Evolutionary conservation across 768 basidiomycete genomes (phyloP).

Genomic region (Termitomyces sp.): DNA sequence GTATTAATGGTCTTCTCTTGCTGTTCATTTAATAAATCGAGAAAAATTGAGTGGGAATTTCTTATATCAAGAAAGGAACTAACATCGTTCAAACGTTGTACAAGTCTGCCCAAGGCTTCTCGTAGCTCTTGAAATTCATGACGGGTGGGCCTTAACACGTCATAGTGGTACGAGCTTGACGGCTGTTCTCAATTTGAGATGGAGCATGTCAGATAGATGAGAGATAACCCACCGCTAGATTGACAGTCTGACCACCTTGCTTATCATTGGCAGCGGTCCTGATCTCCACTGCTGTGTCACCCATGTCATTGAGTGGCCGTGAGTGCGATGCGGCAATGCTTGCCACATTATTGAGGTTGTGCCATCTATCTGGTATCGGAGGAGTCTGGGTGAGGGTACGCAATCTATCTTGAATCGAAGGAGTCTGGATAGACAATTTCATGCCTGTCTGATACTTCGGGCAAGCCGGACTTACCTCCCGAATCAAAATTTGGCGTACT

Average conservation of each 20-base stretch:
- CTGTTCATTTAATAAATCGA: conserved; percentile 81
- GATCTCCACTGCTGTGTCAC: conserved; percentile 84
- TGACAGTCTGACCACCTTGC: conserved; percentile 80
- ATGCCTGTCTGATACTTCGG: not conserved
- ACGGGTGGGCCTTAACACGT: conserved; percentile 84
- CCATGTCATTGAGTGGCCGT: conserved; percentile 70
- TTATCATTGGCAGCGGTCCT: conserved; percentile 83
- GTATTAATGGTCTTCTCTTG: conserved; percentile 84
- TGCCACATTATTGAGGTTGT: conserved; percentile 60
- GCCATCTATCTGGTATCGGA: no score
- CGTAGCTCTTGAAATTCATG: conserved; percentile 94
- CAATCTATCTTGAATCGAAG: conserved; percentile 67
- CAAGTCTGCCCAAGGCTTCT: conserved; percentile 86
- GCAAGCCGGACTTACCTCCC: conserved; percentile 33
- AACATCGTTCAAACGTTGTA: conserved; percentile 94
- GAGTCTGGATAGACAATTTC: conserved; percentile 42
- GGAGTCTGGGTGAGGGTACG: conserved; percentile 62
- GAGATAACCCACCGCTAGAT: conserved; percentile 59
- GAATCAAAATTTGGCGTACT: conserved; percentile 66
- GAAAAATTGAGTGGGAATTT: not conserved
- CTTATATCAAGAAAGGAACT: conserved; percentile 15
- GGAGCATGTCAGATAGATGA: not conserved
- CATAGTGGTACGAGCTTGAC: conserved; percentile 84
- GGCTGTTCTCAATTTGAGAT: conserved; percentile 40
- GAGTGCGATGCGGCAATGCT: conserved; percentile 71